These are phyloP conservation scores for Trematosphaeria pertusa DNA, from an alignment of 2,329 filamentous ascomycete genomes.

Conservation along the genomic window DNA sequence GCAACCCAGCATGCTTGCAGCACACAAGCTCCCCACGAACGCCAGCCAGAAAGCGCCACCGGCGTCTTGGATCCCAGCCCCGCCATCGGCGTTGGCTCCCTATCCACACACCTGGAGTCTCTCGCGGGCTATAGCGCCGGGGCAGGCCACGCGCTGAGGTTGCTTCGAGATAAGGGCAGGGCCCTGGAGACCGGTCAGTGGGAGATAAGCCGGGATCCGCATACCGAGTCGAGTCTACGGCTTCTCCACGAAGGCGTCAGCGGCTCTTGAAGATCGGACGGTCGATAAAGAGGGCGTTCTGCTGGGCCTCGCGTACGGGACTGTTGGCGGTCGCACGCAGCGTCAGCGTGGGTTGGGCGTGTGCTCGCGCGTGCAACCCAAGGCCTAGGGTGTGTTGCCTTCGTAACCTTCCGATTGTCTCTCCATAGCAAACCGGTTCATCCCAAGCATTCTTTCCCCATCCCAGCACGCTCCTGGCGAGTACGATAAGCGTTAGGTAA, in stretches of 20 bases:
- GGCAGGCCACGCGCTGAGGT: constrained; percentile 1
- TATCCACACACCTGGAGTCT: too few species aligned
- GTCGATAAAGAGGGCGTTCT: not conserved
- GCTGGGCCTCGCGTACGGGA: not conserved
- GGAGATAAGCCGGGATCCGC: constrained; percentile 8
- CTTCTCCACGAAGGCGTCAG: not conserved
- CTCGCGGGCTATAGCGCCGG: constrained; percentile 4
- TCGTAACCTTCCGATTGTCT: not conserved
- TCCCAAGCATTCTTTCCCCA: too few species aligned
- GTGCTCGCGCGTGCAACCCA: too few species aligned
- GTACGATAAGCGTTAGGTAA: constrained; percentile 5
- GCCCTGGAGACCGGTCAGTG: not conserved
- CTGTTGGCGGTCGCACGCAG: too few species aligned
- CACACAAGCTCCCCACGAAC: constrained; percentile 6
- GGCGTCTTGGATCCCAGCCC: too few species aligned
- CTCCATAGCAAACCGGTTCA: not conserved
- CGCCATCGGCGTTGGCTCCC: too few species aligned
- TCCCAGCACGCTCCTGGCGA: too few species aligned
- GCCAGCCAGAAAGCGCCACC: constrained; percentile 2
- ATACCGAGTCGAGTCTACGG: not conserved
- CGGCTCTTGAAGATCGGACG: not conserved
- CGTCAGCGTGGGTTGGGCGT: too few species aligned
- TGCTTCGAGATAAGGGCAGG: constrained; percentile 2
- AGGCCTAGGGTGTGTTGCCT: not conserved
- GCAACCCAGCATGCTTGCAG: constrained; percentile 14